phyloP scores from a whole-genome alignment of 1,284 basidiomycete species.

The Marasmius sp. region DNA sequence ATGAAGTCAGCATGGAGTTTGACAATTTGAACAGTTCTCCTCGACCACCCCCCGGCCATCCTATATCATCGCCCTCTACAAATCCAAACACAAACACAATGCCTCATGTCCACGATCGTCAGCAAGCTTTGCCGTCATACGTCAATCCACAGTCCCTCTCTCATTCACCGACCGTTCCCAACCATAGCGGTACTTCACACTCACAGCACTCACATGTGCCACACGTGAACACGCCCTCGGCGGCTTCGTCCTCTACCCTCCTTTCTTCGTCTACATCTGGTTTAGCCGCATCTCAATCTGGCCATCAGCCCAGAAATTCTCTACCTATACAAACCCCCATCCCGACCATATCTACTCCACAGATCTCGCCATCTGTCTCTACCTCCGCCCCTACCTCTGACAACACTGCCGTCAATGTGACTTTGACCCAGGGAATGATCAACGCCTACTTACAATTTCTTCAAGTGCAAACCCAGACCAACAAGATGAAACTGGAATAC shows the following conservation, averaged over 20 bases:
- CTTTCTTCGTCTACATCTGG: neutral
- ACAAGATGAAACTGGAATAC: constrained; percentile 63
- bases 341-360: constrained; percentile 1
- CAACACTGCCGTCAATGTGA: constrained; percentile 46
- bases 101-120: constrained; percentile 2
- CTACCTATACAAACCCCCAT: constrained; percentile 1
- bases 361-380: constrained; percentile 4
- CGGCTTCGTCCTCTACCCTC: no score
- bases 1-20: constrained; percentile 37
- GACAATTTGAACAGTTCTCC: constrained; percentile 28
- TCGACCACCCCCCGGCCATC: constrained; percentile 12
- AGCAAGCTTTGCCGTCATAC: constrained; percentile 6
- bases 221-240: no score
- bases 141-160: constrained; percentile 18
- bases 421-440: constrained; percentile 57
- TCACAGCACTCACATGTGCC: neutral
- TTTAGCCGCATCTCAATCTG: constrained; percentile 12
- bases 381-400: constrained; percentile 22
- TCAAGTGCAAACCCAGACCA: constrained; percentile 55
- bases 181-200: constrained; percentile 15
- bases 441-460: constrained; percentile 56
- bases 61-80: constrained; percentile 13
- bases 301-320: constrained; percentile 7
- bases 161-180: constrained; percentile 22
- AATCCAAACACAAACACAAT: constrained; percentile 27